These are phyloP conservation scores for Carallia brachiata DNA, from an alignment of 345 rosid genomes.

Conservation along the genomic window DNA sequence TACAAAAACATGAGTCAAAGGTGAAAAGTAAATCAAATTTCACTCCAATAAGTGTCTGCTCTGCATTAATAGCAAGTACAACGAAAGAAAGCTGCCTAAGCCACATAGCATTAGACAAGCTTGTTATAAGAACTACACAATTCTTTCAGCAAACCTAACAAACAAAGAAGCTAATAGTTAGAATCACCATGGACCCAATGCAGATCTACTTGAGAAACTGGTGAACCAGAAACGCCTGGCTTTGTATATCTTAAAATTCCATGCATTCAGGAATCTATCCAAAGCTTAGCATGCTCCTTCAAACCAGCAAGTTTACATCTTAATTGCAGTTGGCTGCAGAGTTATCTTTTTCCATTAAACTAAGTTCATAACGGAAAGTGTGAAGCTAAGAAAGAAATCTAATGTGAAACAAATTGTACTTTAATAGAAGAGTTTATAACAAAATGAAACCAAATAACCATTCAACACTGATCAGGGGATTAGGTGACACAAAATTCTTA, in stretches of 20 bases:
- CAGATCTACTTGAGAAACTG: neutral
- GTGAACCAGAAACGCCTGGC: neutral
- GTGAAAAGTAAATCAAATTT: constrained; percentile 2
- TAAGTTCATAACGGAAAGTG: too few relatives aligned
- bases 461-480: neutral
- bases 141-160: too few relatives aligned
- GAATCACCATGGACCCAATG: neutral
- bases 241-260: neutral
- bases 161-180: neutral
- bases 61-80: neutral
- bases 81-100: neutral
- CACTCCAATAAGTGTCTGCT: neutral
- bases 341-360: too few relatives aligned
- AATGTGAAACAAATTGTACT: too few relatives aligned
- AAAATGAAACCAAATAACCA: too few relatives aligned
- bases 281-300: neutral
- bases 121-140: too few relatives aligned
- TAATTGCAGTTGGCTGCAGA: too few relatives aligned
- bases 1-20: constrained; percentile 38
- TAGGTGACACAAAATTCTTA: neutral
- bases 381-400: too few relatives aligned
- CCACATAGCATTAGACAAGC: too few relatives aligned
- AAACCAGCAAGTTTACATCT: neutral
- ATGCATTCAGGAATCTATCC: neutral
- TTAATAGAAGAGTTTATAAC: too few relatives aligned